Evolutionary conservation across 192 early-diverging fungal genomes (phyloP).

Genomic region (Rhizophagus clarus): DNA sequence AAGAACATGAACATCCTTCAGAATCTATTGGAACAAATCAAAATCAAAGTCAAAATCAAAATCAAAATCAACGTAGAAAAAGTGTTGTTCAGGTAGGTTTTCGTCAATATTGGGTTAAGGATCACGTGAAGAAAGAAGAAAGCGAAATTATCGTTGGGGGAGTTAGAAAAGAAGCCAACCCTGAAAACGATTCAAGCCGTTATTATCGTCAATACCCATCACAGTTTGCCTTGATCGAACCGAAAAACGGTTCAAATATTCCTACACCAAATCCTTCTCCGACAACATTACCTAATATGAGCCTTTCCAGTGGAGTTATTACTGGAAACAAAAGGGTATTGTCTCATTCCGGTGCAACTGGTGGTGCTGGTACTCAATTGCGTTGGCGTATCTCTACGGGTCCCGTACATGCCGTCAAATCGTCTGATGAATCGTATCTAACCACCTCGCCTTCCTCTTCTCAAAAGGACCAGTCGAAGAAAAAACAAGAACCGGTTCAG

Average conservation of each 20-base stretch:
- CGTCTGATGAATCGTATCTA: not conserved
- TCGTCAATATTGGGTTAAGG: constrained; percentile 11
- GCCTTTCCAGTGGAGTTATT: not conserved
- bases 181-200: not conserved
- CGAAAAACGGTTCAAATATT: constrained; percentile 9
- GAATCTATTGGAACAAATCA: not conserved
- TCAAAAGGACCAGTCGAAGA: not conserved
- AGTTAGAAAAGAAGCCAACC: not conserved
- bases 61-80: not conserved
- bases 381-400: constrained; percentile 28
- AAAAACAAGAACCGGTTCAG: not conserved
- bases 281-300: constrained; percentile 16
- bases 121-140: not conserved
- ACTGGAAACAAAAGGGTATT: not conserved
- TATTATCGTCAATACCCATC: not conserved
- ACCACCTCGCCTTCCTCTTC: constrained; percentile 2
- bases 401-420: not conserved
- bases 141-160: not conserved
- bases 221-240: constrained; percentile 12
- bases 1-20: not conserved
- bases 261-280: constrained; percentile 30
- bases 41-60: too few species aligned
- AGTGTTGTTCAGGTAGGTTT: constrained; percentile 24
- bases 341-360: not conserved
- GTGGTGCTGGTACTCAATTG: not conserved